Evolutionary conservation across 768 basidiomycete genomes (phyloP), one percentile per base, ranked within the genome.

Genomic region (Symmetrospora coprosmae): DNA sequence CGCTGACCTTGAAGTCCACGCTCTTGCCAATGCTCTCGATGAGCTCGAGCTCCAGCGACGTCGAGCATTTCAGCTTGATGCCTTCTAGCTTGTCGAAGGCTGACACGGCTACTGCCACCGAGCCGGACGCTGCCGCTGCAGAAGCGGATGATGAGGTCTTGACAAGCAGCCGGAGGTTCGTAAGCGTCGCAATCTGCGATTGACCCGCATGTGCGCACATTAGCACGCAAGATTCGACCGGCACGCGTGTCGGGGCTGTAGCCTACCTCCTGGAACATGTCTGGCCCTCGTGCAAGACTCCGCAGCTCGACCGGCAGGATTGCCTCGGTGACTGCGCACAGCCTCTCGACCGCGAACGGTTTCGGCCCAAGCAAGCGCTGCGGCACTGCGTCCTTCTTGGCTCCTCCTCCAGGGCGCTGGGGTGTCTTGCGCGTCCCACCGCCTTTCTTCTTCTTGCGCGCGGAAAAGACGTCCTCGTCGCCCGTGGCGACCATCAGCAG

Each of bases 11-110:
- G 27, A 58, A 45, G 8, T 43, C 55, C 17, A 58, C 35, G 17
- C 27, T 58, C 31, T 46, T 58, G 4, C 13, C 55, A 13, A 58
- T 6, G 8, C 9, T 33, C 25, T 58, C 55, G 19, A 58, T 34
- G 8, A 38, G 28, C 4, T 58, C 55, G 14, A 58, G 37, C 46
- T 58, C 55, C 9, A 58, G 43, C 9, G 19, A 28, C 13, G 25
- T 58, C 4, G 49, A 50, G 31, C 55, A 58, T 47, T 58, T 58
- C 13, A 58, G 43, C 25, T 58, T 58, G 40, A 58, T 43, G 19
- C 37, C 37, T 28, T 58, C 55, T 4, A 46, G 31, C 30, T 34
- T 43, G 43, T 58, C 55, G 31, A 58, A 58, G 14, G 55, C 28
- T 9, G 55, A 58, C 8, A 58, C 37, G 19, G 19, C 33, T 47